Base-by-base conservation (phyloP, 2,329 filamentous ascomycete genomes). In the Didymella glomerata region DNA sequence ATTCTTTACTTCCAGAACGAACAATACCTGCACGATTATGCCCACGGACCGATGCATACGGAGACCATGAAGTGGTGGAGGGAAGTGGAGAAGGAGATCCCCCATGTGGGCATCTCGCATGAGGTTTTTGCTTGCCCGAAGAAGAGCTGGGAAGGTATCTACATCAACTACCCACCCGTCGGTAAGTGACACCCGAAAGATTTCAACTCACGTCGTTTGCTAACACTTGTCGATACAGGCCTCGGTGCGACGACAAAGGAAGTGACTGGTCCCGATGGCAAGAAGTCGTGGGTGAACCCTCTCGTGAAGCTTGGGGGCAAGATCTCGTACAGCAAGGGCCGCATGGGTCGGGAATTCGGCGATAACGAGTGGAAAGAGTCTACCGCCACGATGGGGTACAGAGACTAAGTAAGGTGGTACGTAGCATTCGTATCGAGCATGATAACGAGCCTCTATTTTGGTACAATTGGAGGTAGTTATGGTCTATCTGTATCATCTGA, bases 61-160 rank as follows among this genome's bases (percentile, higher is more conserved):
- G 8, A 48, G 40, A 41, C 61, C 6, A 34, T 57, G 61, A 44
- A 46, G 28, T 61, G 61, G 57, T 61, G 54, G 57, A 44, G 53
- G 11, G 38, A 56, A 22, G 54, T 50, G 5, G 60, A 49, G 8
- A 51, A 57, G 38, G 40, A 55, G 5, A 38, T 54, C 13, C 30
- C 45, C 14, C 57, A 61, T 41, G 20, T 62, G 4, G 62, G 62
- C 4, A 62, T 62, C 13, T 58, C 60, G 54, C 62, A 65, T 44
- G 60, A 62, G 41, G 51, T 60, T 4, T 65, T 61, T 42, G 38
- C 57, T 9, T 61, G 58, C 8, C 57, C 57, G 20, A 59, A 56
- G 48, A 61, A 53, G 30, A 45, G 53, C n/a, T 63, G 61, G 61
- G 61, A 63, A 38, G 61, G 54, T n/a, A 46, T 63, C 4, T 63